Percentiles rank a stretch among this genome's conserved stretches.
Evolutionary conservation across 2,329 filamentous ascomycete species (phyloP).

Genomic region (Nannizzia gypsea): DNA sequence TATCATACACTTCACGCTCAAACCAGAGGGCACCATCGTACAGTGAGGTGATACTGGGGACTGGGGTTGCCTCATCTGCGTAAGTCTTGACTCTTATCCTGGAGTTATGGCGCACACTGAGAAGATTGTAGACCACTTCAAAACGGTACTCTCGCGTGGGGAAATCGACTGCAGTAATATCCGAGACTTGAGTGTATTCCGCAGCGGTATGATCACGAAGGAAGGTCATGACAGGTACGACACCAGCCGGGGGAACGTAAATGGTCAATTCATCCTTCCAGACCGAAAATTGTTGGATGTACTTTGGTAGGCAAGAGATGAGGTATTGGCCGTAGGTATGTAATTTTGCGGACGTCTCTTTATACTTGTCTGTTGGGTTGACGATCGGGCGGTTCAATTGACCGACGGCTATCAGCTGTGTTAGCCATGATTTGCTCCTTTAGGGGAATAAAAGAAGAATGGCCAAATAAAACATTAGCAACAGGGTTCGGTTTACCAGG

Average conservation of each 20-base stretch:
- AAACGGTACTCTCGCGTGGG: slow-evolving; percentile 92
- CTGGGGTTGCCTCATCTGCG: slow-evolving; percentile 86
- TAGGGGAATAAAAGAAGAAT: neutral
- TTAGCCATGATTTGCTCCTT: neutral
- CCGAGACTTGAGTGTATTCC: slow-evolving; percentile 87
- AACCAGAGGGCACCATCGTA: slow-evolving; percentile 98
- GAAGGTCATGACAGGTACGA: slow-evolving; percentile 87
- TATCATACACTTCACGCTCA: slow-evolving; percentile 92
- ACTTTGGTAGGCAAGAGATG: slow-evolving; percentile 93
- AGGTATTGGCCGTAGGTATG: slow-evolving; percentile 95
- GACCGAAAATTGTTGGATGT: slow-evolving; percentile 96
- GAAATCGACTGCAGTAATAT: slow-evolving; percentile 91
- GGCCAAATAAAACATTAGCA: neutral
- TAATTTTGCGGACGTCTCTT: slow-evolving; percentile 71
- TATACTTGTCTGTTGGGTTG: slow-evolving; percentile 88
- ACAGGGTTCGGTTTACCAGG: slow-evolving; percentile 30
- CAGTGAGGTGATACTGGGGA: slow-evolving; percentile 73
- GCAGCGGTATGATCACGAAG: slow-evolving; percentile 96
- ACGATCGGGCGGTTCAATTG: slow-evolving; percentile 66
- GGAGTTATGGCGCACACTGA: slow-evolving; percentile 91
- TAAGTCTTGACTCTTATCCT: slow-evolving; percentile 98
- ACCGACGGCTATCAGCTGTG: slow-evolving; percentile 34
- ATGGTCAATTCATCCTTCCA: slow-evolving; percentile 99
- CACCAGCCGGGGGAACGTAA: slow-evolving; percentile 76
- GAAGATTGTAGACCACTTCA: slow-evolving; percentile 94